phyloP scores from a whole-genome alignment of 148 eudicot species.

The Chenopodium formosanum region DNA sequence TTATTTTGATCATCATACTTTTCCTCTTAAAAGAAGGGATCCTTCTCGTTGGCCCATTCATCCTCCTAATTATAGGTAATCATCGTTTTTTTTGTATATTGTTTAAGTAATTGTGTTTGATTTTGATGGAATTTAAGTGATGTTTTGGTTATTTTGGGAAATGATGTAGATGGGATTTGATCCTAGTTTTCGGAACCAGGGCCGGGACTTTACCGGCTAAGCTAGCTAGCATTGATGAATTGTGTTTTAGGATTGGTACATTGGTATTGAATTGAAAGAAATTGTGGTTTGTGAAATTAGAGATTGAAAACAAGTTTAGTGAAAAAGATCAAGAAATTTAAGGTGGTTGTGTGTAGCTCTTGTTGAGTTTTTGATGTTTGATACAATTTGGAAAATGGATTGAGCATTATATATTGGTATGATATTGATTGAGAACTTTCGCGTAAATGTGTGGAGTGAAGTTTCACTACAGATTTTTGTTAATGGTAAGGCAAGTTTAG shows the following conservation, averaged over 20 bases:
- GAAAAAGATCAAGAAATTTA: not conserved
- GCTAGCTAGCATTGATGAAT: too few relatives aligned
- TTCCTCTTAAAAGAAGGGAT: conserved; percentile 61
- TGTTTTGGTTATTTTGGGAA: not conserved
- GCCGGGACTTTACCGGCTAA: not conserved
- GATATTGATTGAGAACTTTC: not conserved
- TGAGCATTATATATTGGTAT: not conserved
- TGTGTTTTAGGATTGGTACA: not conserved
- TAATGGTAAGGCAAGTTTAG: not conserved
- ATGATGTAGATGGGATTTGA: not conserved
- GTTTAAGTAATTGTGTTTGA: not conserved
- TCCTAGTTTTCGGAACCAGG: too few relatives aligned
- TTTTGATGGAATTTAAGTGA: not conserved
- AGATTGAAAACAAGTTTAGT: not conserved
- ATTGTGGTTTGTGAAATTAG: not conserved
- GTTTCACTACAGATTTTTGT: not conserved
- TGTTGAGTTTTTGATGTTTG: too few relatives aligned
- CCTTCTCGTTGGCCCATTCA: conserved; percentile 65
- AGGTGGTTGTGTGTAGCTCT: not conserved
- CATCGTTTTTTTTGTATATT: not conserved
- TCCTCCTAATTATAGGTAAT: conserved; percentile 65
- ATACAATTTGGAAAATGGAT: not conserved
- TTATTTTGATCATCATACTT: conserved; percentile 89
- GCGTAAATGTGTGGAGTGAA: not conserved
- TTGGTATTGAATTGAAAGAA: not conserved